Evolutionary conservation across 257 asterid species (phyloP).

Genomic region (Nicotiana tomentosiformis): DNA sequence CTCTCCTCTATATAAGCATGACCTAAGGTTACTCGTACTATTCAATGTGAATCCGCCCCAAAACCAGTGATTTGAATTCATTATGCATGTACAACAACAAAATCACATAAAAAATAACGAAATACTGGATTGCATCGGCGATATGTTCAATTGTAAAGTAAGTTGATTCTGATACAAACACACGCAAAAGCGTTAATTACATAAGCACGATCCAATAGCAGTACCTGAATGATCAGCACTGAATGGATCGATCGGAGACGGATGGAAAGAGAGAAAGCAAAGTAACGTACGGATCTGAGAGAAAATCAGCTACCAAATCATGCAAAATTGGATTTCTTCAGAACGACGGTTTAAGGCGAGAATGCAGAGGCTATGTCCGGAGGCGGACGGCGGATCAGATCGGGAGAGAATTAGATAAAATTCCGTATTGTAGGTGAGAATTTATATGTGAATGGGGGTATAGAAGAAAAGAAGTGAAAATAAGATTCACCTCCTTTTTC

Average conservation of each 20-base stretch:
- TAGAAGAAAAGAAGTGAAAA: not conserved
- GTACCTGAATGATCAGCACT: not conserved
- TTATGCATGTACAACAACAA: not conserved
- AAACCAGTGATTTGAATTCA: not conserved
- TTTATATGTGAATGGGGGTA: not conserved
- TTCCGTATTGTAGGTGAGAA: not conserved
- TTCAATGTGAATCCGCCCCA: not conserved
- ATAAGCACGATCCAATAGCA: not conserved
- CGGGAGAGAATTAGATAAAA: not conserved
- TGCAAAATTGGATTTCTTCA: not conserved
- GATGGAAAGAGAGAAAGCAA: not conserved
- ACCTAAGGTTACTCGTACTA: not conserved
- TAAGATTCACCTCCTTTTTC: conserved; percentile 7
- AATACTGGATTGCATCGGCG: not conserved
- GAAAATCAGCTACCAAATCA: not conserved
- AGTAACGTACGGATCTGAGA: not conserved
- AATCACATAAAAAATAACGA: not conserved
- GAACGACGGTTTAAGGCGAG: not conserved
- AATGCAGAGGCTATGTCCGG: not conserved
- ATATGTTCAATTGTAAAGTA: not conserved
- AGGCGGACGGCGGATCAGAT: conserved; percentile 7
- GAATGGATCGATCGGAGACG: not conserved
- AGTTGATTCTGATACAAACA: not conserved
- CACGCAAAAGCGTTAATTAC: not conserved
- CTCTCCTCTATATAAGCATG: not conserved